These are phyloP conservation scores for Ceriops zippeliana DNA, from an alignment of 345 rosid genomes.

Conservation along the genomic window DNA sequence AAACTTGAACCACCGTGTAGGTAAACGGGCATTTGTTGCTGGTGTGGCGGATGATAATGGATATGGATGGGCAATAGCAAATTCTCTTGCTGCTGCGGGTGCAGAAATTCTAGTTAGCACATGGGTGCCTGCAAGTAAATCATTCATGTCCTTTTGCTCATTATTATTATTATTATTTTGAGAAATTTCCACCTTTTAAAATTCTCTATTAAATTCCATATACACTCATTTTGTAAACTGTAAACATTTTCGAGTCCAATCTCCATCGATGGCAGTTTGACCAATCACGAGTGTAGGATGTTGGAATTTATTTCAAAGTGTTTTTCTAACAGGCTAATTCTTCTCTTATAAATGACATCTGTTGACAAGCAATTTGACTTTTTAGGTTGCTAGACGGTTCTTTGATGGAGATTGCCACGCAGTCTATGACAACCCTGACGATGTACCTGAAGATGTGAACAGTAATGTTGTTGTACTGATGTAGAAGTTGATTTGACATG, in stretches of 20 bases:
- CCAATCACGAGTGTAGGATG: slow-evolving; percentile 81
- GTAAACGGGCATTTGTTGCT: slow-evolving; percentile 94
- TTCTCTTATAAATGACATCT: slow-evolving; percentile 9
- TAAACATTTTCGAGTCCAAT: slow-evolving; percentile 90
- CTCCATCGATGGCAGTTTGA: slow-evolving; percentile 92
- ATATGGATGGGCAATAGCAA: slow-evolving; percentile 98
- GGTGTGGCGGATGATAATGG: slow-evolving; percentile 98
- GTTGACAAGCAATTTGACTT: not conserved
- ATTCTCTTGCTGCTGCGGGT: slow-evolving; percentile 97
- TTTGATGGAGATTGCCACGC: slow-evolving; percentile 89
- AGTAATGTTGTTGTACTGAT: not conserved
- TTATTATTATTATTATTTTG: not conserved
- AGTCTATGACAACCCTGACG: slow-evolving; percentile 70
- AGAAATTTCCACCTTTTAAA: not conserved
- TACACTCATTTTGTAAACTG: slow-evolving; percentile 56
- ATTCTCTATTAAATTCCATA: slow-evolving; percentile 7
- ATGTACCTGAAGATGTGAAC: slow-evolving; percentile 39
- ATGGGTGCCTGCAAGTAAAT: slow-evolving; percentile 89
- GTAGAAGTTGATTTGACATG: slow-evolving; percentile 6
- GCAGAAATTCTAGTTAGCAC: slow-evolving; percentile 96
- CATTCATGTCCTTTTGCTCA: not conserved
- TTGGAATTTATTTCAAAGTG: slow-evolving; percentile 5
- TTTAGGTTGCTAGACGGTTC: slow-evolving; percentile 90
- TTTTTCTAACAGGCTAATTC: not conserved
- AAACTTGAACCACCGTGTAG: slow-evolving; percentile 30